These are phyloP conservation scores for Porphyra umbilicalis DNA, from an alignment of 31 red algal genomes.

Conservation along the genomic window DNA sequence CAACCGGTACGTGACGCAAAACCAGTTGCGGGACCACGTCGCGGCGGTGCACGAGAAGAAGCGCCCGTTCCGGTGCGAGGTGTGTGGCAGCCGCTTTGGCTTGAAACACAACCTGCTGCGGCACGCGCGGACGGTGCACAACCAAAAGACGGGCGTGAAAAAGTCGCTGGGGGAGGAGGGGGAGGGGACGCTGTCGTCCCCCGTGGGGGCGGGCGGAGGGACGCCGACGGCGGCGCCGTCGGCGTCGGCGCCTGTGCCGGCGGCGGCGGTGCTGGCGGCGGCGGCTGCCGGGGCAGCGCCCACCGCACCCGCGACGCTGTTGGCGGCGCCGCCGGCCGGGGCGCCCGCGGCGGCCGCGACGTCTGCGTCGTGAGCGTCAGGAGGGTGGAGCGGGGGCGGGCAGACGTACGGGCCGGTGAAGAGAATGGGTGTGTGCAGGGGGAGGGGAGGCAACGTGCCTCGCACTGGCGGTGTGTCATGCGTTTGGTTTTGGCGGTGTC, in stretches of 20 bases:
- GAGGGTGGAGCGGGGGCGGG: too few relatives aligned
- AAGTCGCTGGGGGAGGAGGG: background rate
- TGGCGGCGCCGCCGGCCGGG: background rate
- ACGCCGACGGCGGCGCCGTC: background rate
- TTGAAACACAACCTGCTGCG: slow-evolving; percentile 64
- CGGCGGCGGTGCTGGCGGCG: background rate
- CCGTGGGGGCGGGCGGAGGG: background rate
- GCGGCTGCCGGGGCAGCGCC: background rate
- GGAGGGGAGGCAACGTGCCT: too few relatives aligned
- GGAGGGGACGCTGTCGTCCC: too few relatives aligned
- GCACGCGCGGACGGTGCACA: slow-evolving; percentile 72
- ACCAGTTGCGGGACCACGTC: slow-evolving; percentile 67
- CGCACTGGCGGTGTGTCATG: too few relatives aligned
- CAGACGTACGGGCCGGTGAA: too few relatives aligned
- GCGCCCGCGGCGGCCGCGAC: too few relatives aligned
- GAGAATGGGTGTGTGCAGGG: too few relatives aligned
- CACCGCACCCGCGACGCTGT: background rate
- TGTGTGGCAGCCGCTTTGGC: slow-evolving; percentile 72
- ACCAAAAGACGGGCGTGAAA: slow-evolving; percentile 53
- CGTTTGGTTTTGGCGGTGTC: too few relatives aligned
- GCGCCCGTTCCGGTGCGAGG: slow-evolving; percentile 62
- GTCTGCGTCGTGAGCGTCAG: too few relatives aligned
- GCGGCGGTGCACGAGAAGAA: slow-evolving; percentile 72
- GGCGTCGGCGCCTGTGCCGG: background rate
- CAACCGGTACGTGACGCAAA: slow-evolving; percentile 14